phyloP scores from a whole-genome alignment of 768 basidiomycete genomes.

The Leccinum rimulosum region DNA sequence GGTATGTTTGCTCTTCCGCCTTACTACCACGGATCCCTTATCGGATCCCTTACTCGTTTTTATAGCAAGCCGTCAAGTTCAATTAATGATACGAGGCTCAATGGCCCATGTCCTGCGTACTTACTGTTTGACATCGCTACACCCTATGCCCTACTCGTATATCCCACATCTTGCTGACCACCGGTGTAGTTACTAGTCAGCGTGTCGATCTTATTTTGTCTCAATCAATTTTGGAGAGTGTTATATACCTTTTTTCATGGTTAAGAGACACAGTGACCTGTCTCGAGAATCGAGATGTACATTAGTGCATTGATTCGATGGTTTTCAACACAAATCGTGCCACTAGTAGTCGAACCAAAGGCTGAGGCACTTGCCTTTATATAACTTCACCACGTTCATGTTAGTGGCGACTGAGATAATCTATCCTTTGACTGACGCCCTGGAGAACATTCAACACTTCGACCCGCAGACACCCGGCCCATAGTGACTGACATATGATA shows the following conservation, averaged over 20 bases:
- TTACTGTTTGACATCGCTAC: not conserved
- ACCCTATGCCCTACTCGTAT: not conserved
- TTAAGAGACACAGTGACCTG: not conserved
- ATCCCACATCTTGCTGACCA: no score
- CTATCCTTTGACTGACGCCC: not conserved
- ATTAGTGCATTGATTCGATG: no score
- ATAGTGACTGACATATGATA: not conserved
- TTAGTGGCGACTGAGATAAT: not conserved
- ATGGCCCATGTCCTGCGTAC: not conserved
- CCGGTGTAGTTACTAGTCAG: no score
- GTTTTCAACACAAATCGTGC: not conserved
- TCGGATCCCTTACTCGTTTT: not conserved
- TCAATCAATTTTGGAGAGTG: not conserved
- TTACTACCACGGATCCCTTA: not conserved
- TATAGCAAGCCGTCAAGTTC: conserved; percentile 7
- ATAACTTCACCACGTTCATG: not conserved
- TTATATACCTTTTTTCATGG: no score
- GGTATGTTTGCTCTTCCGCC: conserved; percentile 1
- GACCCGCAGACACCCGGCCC: not conserved
- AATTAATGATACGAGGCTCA: not conserved
- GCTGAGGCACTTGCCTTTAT: not conserved
- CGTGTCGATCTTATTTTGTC: not conserved
- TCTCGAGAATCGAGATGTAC: no score
- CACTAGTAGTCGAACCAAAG: not conserved
- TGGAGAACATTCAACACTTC: not conserved